A percentile compares a stretch with the other conserved stretches of the same genome.
Evolutionary conservation across 1,139 yeast genomes (phyloP).

Genomic region (Zygoascus hellenicus): DNA sequence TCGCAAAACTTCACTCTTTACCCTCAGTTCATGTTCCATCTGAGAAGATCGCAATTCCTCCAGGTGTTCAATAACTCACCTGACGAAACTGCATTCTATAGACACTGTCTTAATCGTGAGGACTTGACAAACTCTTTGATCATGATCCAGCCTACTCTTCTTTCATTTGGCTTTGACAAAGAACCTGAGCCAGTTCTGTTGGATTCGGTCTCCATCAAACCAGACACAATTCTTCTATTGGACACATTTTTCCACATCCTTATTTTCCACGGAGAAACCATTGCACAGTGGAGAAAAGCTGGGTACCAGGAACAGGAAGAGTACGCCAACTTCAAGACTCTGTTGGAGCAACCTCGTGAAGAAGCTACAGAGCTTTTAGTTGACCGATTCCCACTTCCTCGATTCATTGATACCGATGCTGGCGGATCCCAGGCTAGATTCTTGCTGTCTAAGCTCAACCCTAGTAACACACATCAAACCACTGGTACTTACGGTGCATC

Average conservation of each 20-base stretch:
- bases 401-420: constrained; percentile 93
- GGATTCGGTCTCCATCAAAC: constrained; percentile 88
- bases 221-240: constrained; percentile 77
- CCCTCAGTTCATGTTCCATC: constrained; percentile 93
- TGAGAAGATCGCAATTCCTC: constrained; percentile 93
- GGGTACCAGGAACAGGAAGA: constrained; percentile 91
- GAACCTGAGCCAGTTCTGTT: constrained; percentile 85
- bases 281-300: constrained; percentile 94
- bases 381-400: constrained; percentile 94
- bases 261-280: constrained; percentile 90
- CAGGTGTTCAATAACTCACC: constrained; percentile 98
- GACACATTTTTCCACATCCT: constrained; percentile 96
- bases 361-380: constrained; percentile 89
- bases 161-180: constrained; percentile 76
- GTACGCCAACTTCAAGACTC: constrained; percentile 77
- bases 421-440: constrained; percentile 99
- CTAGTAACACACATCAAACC: constrained; percentile 74
- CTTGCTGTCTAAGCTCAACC: constrained; percentile 88
- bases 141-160: constrained; percentile 95
- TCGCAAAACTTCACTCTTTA: constrained; percentile 76
- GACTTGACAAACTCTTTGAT: constrained; percentile 90
- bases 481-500: constrained; percentile 42
- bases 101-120: constrained; percentile 86
- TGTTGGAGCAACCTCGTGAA: constrained; percentile 82
- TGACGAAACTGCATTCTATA: constrained; percentile 95